Conservation (phyloP, 2,329 filamentous ascomycete species). For the Fusarium avenaceum region DNA sequence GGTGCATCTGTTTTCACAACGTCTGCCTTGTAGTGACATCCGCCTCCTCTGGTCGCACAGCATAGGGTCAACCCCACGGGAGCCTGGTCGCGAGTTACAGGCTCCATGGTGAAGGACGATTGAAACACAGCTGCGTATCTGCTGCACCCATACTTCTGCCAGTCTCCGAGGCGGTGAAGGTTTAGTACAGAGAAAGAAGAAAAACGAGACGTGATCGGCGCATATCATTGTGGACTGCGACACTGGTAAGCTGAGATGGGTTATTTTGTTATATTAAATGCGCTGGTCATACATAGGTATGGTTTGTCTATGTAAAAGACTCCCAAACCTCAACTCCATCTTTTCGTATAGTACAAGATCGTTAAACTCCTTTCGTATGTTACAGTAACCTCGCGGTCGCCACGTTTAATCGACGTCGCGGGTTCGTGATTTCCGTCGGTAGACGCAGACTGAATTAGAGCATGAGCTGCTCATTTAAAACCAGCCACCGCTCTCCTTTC, state of each 20-base stretch:
- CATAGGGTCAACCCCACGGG: background rate
- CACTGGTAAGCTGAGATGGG: background rate
- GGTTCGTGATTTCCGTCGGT: background rate
- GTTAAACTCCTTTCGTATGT: conserved; percentile 12
- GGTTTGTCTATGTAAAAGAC: background rate
- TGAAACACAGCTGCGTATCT: background rate
- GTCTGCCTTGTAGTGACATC: background rate
- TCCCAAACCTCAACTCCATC: background rate
- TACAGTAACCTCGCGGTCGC: conserved; percentile 18
- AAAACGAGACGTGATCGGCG: background rate
- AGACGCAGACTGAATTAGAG: background rate
- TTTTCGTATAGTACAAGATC: conserved; percentile 30
- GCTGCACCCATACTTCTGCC: background rate
- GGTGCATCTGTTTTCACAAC: accelerated
- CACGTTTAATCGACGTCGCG: background rate
- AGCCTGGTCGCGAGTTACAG: background rate
- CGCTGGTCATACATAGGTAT: background rate
- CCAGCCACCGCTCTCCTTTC: conserved; percentile 50
- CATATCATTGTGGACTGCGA: background rate
- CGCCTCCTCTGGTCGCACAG: background rate
- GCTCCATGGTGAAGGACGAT: background rate
- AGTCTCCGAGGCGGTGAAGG: background rate
- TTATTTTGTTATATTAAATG: conserved; percentile 9
- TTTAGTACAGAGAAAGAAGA: background rate
- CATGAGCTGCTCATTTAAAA: conserved; percentile 25